Percentiles rank a stretch among this genome's conserved stretches.
These are phyloP conservation scores for Gossypium gossypioides DNA, from an alignment of 441 rosid genomes.

Conservation along the genomic window DNA sequence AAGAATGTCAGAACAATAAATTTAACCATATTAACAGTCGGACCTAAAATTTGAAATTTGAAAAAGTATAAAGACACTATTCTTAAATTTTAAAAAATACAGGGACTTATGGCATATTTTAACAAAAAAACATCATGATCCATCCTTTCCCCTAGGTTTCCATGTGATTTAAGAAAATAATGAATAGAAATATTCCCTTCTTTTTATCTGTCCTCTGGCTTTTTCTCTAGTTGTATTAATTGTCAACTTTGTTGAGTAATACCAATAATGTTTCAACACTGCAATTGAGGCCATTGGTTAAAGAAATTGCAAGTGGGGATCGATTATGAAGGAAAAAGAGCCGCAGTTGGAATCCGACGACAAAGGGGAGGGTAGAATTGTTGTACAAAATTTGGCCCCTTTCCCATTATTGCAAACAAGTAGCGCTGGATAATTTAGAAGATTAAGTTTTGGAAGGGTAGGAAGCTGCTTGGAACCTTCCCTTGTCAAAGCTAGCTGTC, in stretches of 20 bases:
- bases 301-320: no score
- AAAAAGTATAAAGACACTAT: no score
- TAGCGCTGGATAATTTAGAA: not conserved
- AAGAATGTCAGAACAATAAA: no score
- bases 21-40: no score
- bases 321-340: no score
- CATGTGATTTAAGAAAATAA: not conserved
- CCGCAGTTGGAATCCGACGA: no score
- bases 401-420: not conserved
- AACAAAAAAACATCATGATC: not conserved
- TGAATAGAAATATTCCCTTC: not conserved
- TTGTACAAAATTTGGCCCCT: not conserved
- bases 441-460: not conserved
- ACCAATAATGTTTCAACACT: no score
- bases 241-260: no score
- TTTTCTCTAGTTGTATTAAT: not conserved
- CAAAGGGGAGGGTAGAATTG: not conserved
- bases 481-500: not conserved
- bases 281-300: no score
- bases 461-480: constrained; percentile 20
- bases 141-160: not conserved
- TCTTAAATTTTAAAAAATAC: no score
- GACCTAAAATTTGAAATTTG: no score
- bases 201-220: not conserved
- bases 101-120: not conserved